Conservation (phyloP, 1,139 yeast species). For the Saccharomyces hybrid region DNA sequence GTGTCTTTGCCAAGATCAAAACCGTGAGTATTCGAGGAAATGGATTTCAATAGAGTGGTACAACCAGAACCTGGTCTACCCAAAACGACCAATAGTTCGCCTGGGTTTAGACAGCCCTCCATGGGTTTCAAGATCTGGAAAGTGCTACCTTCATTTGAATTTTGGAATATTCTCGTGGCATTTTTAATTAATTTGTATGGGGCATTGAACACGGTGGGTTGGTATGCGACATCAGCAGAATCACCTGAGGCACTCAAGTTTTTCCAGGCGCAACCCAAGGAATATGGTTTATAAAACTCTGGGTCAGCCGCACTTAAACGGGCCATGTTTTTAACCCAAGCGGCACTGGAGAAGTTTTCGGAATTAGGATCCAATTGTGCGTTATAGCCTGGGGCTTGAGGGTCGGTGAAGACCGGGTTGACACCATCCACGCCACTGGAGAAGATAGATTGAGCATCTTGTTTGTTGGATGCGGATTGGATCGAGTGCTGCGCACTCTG, state of each 20-base stretch:
- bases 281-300: slow-evolving; percentile 52
- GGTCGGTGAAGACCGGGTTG: slow-evolving; percentile 7
- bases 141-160: slow-evolving; percentile 21
- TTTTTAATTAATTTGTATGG: slow-evolving; percentile 22
- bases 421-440: slow-evolving; percentile 6
- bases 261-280: slow-evolving; percentile 59
- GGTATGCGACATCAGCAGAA: slow-evolving; percentile 72
- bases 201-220: slow-evolving; percentile 56
- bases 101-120: slow-evolving; percentile 59
- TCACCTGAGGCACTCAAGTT: slow-evolving; percentile 63
- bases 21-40: slow-evolving; percentile 62
- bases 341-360: slow-evolving; percentile 50
- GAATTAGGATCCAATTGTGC: slow-evolving; percentile 46
- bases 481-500: background rate
- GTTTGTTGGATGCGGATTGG: background rate
- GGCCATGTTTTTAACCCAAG: slow-evolving; percentile 65
- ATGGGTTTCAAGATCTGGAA: slow-evolving; percentile 54
- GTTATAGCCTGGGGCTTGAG: slow-evolving; percentile 29
- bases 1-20: slow-evolving; percentile 42
- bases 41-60: slow-evolving; percentile 61
- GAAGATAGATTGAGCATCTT: slow-evolving; percentile 1
- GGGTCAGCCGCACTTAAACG: slow-evolving; percentile 48
- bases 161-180: slow-evolving; percentile 19
- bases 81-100: slow-evolving; percentile 62
- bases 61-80: slow-evolving; percentile 83